Percentiles rank a stretch among this genome's conserved stretches.
These are phyloP conservation scores for Leptographium lundbergii DNA, from an alignment of 2,329 filamentous ascomycete genomes.

Conservation along the genomic window DNA sequence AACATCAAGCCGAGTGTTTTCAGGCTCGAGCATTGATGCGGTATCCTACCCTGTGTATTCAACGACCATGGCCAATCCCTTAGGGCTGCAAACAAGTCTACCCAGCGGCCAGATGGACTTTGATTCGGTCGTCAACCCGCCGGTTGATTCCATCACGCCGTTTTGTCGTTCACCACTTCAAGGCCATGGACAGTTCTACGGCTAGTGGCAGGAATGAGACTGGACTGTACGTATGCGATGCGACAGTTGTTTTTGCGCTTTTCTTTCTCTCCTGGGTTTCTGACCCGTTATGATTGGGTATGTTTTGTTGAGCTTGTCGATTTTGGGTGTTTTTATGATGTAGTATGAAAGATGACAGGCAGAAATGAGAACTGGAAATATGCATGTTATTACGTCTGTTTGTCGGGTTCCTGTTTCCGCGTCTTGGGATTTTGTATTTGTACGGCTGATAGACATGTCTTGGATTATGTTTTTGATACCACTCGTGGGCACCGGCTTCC, in stretches of 20 bases:
- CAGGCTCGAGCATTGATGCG: conserved; percentile 21
- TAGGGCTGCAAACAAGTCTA: conserved; percentile 24
- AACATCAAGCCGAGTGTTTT: conserved; percentile 18
- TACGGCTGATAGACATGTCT: not conserved
- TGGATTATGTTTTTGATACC: not conserved
- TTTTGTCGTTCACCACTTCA: conserved; percentile 29
- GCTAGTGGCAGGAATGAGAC: not conserved
- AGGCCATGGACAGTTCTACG: conserved; percentile 17
- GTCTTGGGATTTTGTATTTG: not conserved
- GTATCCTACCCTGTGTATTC: conserved; percentile 19
- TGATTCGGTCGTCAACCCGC: conserved; percentile 18
- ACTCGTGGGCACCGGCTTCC: not conserved
- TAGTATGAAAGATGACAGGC: not conserved
- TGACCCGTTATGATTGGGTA: not conserved
- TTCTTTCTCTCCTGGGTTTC: not conserved
- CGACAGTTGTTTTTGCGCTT: not conserved
- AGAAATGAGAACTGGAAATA: not conserved
- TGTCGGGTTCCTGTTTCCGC: not conserved
- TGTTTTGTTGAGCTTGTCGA: not conserved
- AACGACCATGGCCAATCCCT: conserved; percentile 14
- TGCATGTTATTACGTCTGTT: not conserved
- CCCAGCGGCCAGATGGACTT: conserved; percentile 18
- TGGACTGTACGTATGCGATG: not conserved
- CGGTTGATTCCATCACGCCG: conserved; percentile 26
- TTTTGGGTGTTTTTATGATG: not conserved